A percentile compares a stretch with the other conserved stretches of the same genome.
phyloP scores from a whole-genome alignment of 1,284 basidiomycete genomes.

The Boletus smithii region DNA sequence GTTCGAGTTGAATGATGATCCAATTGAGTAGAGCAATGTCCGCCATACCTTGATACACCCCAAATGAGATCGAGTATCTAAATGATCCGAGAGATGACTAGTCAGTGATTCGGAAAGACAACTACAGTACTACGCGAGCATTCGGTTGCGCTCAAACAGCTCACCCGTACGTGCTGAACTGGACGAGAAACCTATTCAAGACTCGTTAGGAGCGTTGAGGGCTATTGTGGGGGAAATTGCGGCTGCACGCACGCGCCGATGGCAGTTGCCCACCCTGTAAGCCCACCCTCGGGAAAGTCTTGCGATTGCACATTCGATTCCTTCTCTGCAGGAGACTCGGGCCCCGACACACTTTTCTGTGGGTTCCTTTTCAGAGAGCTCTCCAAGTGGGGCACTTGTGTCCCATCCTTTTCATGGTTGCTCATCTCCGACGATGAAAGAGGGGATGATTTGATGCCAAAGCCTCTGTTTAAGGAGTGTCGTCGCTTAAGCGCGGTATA shows the following conservation, averaged over 20 bases:
- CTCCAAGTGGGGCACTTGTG: neutral
- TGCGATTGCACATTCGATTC: neutral
- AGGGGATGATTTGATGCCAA: too few relatives aligned
- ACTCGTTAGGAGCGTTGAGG: neutral
- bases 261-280: slow-evolving; percentile 30
- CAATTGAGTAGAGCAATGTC: neutral
- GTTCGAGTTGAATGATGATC: neutral
- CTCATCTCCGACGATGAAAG: slow-evolving; percentile 1
- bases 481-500: too few relatives aligned
- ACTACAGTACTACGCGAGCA: too few relatives aligned
- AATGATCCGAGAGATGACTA: neutral
- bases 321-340: neutral
- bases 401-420: neutral
- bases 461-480: too few relatives aligned
- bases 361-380: neutral
- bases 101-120: neutral
- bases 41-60: slow-evolving; percentile 43
- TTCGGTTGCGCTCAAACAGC: neutral
- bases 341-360: neutral
- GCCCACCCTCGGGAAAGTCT: slow-evolving; percentile 29
- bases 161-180: slow-evolving; percentile 41
- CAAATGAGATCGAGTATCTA: slow-evolving; percentile 40
- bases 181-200: slow-evolving; percentile 25
- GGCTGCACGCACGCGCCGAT: slow-evolving; percentile 26
- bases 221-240: neutral